Base-by-base conservation (phyloP, 208 protist species). In the Leishmania mexicana region DNA sequence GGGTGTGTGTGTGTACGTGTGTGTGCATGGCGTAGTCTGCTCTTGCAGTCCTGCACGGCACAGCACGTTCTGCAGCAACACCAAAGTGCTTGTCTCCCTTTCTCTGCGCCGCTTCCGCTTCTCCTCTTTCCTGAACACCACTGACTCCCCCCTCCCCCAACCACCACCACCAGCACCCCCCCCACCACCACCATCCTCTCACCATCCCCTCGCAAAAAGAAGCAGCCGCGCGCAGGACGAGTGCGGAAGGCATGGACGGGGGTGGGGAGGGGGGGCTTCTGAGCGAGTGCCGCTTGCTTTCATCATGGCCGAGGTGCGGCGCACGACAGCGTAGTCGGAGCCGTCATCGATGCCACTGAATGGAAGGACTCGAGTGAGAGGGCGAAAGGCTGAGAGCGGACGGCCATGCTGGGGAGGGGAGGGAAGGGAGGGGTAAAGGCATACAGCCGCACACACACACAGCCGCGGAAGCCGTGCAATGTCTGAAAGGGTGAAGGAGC, bases 301-400 rank as follows among this genome's bases (percentile, higher is more conserved):
- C 38, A 10, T 70, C 60, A 24, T 70, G 10, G 17, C 75, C 35
- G 68, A 73, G 35, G 15, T 13, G 68, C 38, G 17, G 42, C 8
- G 21, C 38, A 13, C 2, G 38, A 40, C 38, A 45, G 74, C 53
- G 74, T 13, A 28, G 74, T 42, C 74, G 60, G 57, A 58, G 47
- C 19, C 19, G 35, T 77, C 74, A 24, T 77, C 51, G 17, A 58
- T 51, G 53, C 57, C 74, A 65, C 74, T 77, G 74, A 58, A 64
- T 58, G 57, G 74, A 64, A 8, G 74, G 49, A 13, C 7, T 73
- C 4, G 72, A 42, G 72, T 54, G 5, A 77, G 74, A 77, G 74
- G 38, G 74, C 15, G 51, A 77, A 51, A 42, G n/a, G 17, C 51
- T 42, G 74, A 38, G 68, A 21, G 68, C 3, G 42, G 68, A 51